A percentile compares a stretch with the other conserved stretches of the same genome.
Evolutionary conservation across 2,329 filamentous ascomycete genomes (phyloP).

Genomic region (Xylariales sp.): DNA sequence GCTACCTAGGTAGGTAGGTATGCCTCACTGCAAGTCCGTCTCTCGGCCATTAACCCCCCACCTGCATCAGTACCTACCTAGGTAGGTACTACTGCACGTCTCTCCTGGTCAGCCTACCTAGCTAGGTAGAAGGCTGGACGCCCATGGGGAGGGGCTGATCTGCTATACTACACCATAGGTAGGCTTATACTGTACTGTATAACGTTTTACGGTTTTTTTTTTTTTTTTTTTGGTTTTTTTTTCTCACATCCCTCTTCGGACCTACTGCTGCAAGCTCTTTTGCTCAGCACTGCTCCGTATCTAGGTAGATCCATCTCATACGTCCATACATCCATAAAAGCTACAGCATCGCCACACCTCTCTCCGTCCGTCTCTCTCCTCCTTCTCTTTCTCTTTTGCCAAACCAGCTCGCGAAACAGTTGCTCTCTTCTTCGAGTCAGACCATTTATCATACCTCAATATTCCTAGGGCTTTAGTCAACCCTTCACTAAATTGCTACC

Average conservation of each 20-base stretch:
- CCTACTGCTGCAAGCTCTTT: slow-evolving; percentile 34
- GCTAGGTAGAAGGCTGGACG: slow-evolving; percentile 28
- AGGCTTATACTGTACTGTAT: not conserved
- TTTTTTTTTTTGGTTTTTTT: slow-evolving; percentile 41
- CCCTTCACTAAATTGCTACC: slow-evolving; percentile 1
- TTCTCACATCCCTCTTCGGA: slow-evolving; percentile 38
- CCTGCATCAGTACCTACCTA: slow-evolving; percentile 16
- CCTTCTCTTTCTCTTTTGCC: slow-evolving; percentile 50
- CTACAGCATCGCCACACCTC: slow-evolving; percentile 49
- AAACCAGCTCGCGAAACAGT: slow-evolving; percentile 45
- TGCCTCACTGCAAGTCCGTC: slow-evolving; percentile 40
- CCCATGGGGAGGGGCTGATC: slow-evolving; percentile 45
- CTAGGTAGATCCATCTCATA: slow-evolving; percentile 14
- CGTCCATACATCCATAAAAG: slow-evolving; percentile 50
- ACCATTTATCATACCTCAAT: slow-evolving; percentile 34
- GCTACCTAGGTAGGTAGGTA: not conserved
- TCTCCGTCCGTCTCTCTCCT: slow-evolving; percentile 43
- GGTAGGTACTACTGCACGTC: slow-evolving; percentile 23
- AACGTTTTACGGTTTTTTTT: slow-evolving; percentile 28
- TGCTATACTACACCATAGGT: slow-evolving; percentile 40
- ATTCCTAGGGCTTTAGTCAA: slow-evolving; percentile 6
- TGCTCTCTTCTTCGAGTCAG: slow-evolving; percentile 35
- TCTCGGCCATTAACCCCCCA: slow-evolving; percentile 48
- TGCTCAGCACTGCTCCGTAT: slow-evolving; percentile 20
- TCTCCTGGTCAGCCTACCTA: slow-evolving; percentile 33